Conservation (phyloP, 1,284 basidiomycete genomes). For the Rugosomyces carneus region DNA sequence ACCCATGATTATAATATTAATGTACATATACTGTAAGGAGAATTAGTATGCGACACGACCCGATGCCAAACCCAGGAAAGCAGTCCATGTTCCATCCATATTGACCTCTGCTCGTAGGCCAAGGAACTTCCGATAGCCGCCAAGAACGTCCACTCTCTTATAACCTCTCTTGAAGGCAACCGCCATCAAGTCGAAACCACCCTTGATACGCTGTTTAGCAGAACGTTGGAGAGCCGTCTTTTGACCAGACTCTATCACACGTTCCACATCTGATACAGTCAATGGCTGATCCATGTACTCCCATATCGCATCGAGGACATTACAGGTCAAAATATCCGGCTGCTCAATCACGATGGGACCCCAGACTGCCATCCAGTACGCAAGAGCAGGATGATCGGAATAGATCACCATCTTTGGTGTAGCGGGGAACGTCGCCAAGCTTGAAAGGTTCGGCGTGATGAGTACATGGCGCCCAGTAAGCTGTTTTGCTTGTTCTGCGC, state of each 20-base stretch:
- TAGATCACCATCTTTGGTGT: constrained; percentile 24
- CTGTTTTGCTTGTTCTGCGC: constrained; percentile 24
- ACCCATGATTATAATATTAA: background rate
- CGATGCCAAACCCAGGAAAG: constrained; percentile 30
- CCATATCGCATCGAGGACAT: constrained; percentile 28
- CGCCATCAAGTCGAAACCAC: constrained; percentile 23
- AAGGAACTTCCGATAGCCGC: constrained; percentile 30
- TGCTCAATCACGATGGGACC: constrained; percentile 29
- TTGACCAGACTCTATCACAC: constrained; percentile 19
- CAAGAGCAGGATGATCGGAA: constrained; percentile 24
- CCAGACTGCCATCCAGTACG: constrained; percentile 29
- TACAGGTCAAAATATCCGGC: constrained; percentile 21
- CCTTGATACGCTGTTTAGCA: constrained; percentile 19
- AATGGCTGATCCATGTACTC: constrained; percentile 26
- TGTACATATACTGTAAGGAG: background rate
- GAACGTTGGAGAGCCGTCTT: constrained; percentile 18
- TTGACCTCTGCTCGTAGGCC: constrained; percentile 30
- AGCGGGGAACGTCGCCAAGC: constrained; percentile 21
- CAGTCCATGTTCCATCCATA: constrained; percentile 29
- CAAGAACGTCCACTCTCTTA: constrained; percentile 30
- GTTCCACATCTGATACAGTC: constrained; percentile 20
- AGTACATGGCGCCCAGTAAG: constrained; percentile 22
- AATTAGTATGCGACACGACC: constrained; percentile 25
- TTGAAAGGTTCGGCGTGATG: constrained; percentile 19
- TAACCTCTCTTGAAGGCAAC: constrained; percentile 21